A percentile compares a stretch with the other conserved stretches of the same genome.
Conservation (phyloP, 495 filamentous ascomycete species). For the Terfezia boudieri region DNA sequence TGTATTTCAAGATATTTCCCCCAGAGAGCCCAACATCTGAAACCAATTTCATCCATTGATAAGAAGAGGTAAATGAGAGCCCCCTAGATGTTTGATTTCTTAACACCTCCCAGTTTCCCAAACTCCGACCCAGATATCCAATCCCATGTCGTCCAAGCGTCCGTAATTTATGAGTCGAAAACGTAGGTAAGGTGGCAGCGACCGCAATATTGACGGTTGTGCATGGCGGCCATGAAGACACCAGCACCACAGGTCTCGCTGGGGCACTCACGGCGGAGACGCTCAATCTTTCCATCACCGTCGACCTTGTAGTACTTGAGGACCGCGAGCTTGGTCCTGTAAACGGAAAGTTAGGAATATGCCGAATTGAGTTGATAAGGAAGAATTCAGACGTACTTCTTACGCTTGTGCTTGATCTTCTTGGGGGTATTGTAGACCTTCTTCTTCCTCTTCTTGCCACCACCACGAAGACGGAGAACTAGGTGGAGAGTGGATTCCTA, state of each 20-base stretch:
- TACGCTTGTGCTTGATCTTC: slow-evolving; percentile 99
- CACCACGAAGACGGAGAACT: slow-evolving; percentile 90
- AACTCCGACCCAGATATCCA: background rate
- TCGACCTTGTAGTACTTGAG: slow-evolving; percentile 99
- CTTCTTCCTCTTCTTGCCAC: slow-evolving; percentile 99
- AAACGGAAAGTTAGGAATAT: background rate
- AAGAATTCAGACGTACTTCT: slow-evolving; percentile 28
- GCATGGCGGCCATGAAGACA: slow-evolving; percentile 99
- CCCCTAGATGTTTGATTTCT: background rate
- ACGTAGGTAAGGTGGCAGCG: slow-evolving; percentile 99
- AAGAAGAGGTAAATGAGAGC: no score
- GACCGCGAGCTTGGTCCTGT: slow-evolving; percentile 91
- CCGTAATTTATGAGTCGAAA: slow-evolving; percentile 52
- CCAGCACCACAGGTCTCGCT: slow-evolving; percentile 86
- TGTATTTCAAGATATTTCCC: no score
- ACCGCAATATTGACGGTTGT: slow-evolving; percentile 98
- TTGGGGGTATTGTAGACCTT: slow-evolving; percentile 99
- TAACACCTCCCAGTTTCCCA: background rate
- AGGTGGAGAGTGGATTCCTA: slow-evolving; percentile 88
- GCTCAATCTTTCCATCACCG: slow-evolving; percentile 98
- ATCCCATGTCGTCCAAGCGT: slow-evolving; percentile 3
- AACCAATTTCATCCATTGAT: no score
- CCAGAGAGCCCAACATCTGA: no score
- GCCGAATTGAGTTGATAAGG: background rate
- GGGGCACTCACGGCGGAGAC: slow-evolving; percentile 91